Percentiles rank a stretch among this genome's conserved stretches.
Evolutionary conservation across 805 yeast species (phyloP).

Genomic region (Schwanniomyces sp.): DNA sequence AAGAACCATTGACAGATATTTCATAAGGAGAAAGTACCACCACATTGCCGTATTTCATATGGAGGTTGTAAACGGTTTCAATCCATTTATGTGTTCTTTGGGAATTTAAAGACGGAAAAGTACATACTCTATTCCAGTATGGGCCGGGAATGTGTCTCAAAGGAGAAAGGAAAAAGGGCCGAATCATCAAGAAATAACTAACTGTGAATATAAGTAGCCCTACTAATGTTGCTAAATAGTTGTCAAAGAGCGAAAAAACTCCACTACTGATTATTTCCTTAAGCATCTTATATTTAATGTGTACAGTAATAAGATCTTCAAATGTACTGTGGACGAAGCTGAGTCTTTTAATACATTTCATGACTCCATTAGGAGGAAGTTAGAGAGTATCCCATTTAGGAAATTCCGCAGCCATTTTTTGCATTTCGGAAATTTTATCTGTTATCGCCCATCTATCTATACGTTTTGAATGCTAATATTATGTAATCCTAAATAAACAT

Average conservation of each 20-base stretch:
- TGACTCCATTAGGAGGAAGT: not conserved
- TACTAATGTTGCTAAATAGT: too few relatives aligned
- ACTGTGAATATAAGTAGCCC: too few relatives aligned
- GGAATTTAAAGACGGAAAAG: conserved; percentile 29
- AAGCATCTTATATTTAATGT: not conserved
- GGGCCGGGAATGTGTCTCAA: conserved; percentile 61
- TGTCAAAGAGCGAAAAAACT: not conserved
- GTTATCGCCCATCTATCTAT: not conserved
- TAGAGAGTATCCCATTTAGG: not conserved
- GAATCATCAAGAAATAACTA: conserved; percentile 33
- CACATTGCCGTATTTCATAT: conserved; percentile 57
- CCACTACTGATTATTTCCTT: not conserved
- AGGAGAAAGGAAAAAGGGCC: conserved; percentile 51
- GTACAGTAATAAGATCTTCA: not conserved
- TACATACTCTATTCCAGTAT: conserved; percentile 44
- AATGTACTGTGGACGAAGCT: too few relatives aligned
- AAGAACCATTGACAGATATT: conserved; percentile 53
- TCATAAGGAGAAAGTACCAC: conserved; percentile 62
- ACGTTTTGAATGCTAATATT: not conserved
- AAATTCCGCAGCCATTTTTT: not conserved
- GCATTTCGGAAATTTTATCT: not conserved
- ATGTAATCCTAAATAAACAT: not conserved
- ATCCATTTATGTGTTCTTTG: conserved; percentile 48
- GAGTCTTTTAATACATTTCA: too few relatives aligned
- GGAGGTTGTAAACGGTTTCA: conserved; percentile 45